Evolutionary conservation across 2,329 filamentous ascomycete species (phyloP).

Genomic region (Aaosphaeria pasadenensis): DNA sequence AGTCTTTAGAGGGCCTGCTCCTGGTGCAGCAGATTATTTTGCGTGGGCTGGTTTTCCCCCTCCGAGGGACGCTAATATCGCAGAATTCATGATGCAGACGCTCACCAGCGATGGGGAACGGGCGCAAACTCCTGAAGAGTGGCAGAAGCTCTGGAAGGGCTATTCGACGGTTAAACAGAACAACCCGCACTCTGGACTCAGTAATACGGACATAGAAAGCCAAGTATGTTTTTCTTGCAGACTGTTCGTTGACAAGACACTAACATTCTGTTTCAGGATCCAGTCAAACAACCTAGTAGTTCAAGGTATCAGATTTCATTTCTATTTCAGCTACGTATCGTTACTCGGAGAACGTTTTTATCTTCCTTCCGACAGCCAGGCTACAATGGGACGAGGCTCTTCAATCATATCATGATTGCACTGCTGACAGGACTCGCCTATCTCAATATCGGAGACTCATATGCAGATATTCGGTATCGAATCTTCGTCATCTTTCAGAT

Average conservation of each 20-base stretch:
- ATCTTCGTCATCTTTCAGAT: constrained; percentile 91
- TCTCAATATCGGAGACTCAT: constrained; percentile 72
- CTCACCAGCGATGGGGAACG: constrained; percentile 55
- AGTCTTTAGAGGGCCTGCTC: no score
- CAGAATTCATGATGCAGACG: constrained; percentile 62
- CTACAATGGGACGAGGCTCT: constrained; percentile 86
- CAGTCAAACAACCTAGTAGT: constrained; percentile 50
- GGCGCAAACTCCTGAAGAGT: constrained; percentile 61
- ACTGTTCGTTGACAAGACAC: constrained; percentile 66
- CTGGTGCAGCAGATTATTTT: no score
- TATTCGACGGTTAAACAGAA: constrained; percentile 66
- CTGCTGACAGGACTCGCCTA: constrained; percentile 77
- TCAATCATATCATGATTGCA: constrained; percentile 78
- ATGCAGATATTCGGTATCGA: constrained; percentile 75
- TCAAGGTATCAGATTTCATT: constrained; percentile 81
- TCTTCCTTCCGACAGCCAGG: constrained; percentile 84
- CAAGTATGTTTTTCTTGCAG: no score
- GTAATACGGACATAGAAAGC: no score
- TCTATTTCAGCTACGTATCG: constrained; percentile 73
- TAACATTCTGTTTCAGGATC: constrained; percentile 49
- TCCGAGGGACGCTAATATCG: constrained; percentile 76
- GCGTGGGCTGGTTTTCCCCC: constrained; percentile 77
- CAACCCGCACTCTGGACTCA: constrained; percentile 50
- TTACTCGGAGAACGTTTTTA: constrained; percentile 69
- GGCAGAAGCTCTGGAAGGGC: constrained; percentile 75